phyloP scores from a whole-genome alignment of 2,329 filamentous ascomycete species.

The Microthyrium microscopicum region DNA sequence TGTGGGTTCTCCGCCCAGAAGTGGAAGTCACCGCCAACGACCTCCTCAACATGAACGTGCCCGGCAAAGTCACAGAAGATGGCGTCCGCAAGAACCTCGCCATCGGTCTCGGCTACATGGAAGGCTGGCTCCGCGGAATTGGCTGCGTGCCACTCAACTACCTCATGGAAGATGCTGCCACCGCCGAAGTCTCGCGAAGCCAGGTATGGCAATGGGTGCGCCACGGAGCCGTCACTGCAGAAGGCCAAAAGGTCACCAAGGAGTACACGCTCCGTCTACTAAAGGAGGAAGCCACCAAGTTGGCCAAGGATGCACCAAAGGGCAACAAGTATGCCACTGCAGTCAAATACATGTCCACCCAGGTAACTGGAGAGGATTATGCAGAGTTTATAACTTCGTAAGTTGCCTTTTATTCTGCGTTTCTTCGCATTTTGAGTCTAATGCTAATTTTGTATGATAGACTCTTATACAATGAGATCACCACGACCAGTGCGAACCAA shows the following conservation, averaged over 20 bases:
- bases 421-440: slow-evolving; percentile 8
- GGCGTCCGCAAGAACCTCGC: slow-evolving; percentile 96
- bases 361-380: slow-evolving; percentile 95
- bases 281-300: slow-evolving; percentile 64
- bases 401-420: slow-evolving; percentile 22
- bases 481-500: slow-evolving; percentile 50
- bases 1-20: slow-evolving; percentile 79
- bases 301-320: slow-evolving; percentile 58
- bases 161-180: slow-evolving; percentile 96
- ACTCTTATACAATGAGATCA: slow-evolving; percentile 77
- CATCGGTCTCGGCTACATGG: slow-evolving; percentile 96
- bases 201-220: slow-evolving; percentile 95
- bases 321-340: slow-evolving; percentile 87
- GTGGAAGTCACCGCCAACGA: slow-evolving; percentile 76
- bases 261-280: slow-evolving; percentile 73
- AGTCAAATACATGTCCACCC: slow-evolving; percentile 77
- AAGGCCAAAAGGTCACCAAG: slow-evolving; percentile 89
- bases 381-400: slow-evolving; percentile 85
- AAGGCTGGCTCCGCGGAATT: slow-evolving; percentile 88
- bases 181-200: slow-evolving; percentile 82
- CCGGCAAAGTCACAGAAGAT: slow-evolving; percentile 77
- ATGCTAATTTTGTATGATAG: slow-evolving; percentile 28
- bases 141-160: slow-evolving; percentile 97
- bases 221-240: slow-evolving; percentile 56
- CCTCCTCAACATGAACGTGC: slow-evolving; percentile 94